Base-by-base conservation (phyloP, 2,329 filamentous ascomycete species). In the Aspergillus cejpii region DNA sequence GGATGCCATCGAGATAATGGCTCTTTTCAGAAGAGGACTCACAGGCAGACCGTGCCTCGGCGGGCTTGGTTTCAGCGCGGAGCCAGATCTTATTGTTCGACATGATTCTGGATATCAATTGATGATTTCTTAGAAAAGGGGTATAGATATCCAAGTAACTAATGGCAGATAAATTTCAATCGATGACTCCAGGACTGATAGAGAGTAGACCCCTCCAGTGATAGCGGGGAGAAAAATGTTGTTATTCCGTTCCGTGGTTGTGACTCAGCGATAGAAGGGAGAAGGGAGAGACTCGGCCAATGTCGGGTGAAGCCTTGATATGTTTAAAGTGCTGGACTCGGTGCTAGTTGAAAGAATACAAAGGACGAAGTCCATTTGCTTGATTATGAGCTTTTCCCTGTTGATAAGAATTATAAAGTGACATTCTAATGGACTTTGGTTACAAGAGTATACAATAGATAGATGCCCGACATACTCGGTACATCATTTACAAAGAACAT, bases 61-160 rank as follows among this genome's bases (percentile, higher is more conserved):
- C 70, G 46, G 74, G 74, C 74, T 80, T 80, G 56, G 75, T 76
- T 66, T 81, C 78, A 49, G 78, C 74, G 49, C 78, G 75, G 49
- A 80, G 69, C 61, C 76, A 79, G 54, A 79, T 68, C 62, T 70
- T 62, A 55, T 66, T 69, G 45, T 52, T 51, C 37, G 65, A 58
- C 62, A 39, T 39, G 23, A 63, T 65, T 42, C 15, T 59, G 39
- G 24, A 39, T 21, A 21, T 43, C 43, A 52, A 54, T 53, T 51
- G 45, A 47, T 21, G 27, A 33, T 38, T 27, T 19, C 17, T 40
- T 24, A 37, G 48, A 29, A 26, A 26, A 47, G 15, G 33, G 42
- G 45, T 38, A 44, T 38, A 40, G n/a, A 36, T 43, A 17, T 43
- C 26, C 23, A 46, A 20, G 19, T 33, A n/a, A n/a, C n/a, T n/a